These are phyloP conservation scores for Actinomortierella wolfii DNA, from an alignment of 371 early-diverging fungal species.

Conservation along the genomic window DNA sequence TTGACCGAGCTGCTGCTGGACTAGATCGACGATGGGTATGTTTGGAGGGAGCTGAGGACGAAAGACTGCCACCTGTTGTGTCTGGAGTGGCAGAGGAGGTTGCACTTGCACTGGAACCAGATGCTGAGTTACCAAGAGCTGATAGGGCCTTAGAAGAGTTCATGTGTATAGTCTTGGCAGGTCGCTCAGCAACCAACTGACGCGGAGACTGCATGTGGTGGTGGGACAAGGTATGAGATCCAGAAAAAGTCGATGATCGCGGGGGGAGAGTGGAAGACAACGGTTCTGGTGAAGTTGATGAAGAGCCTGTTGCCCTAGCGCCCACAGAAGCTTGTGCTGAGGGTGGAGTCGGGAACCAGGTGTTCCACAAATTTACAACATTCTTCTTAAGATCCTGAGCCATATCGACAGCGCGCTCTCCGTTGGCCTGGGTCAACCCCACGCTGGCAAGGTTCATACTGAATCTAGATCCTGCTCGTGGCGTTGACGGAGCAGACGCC, in stretches of 20 bases:
- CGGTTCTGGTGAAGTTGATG: too few species aligned
- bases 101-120: too few species aligned
- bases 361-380: slow-evolving; percentile 44
- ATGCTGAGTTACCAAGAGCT: too few species aligned
- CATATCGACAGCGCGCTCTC: slow-evolving; percentile 45
- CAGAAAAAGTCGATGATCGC: slow-evolving; percentile 12
- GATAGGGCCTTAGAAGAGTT: slow-evolving; percentile 17
- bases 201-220: slow-evolving; percentile 6
- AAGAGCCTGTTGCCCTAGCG: too few species aligned
- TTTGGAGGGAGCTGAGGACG: too few species aligned
- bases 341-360: slow-evolving; percentile 34
- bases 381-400: slow-evolving; percentile 43
- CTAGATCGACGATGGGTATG: too few species aligned
- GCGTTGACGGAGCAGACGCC: slow-evolving; percentile 5
- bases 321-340: too few species aligned
- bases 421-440: slow-evolving; percentile 37
- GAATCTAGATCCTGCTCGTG: slow-evolving; percentile 23
- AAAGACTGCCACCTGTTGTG: too few species aligned
- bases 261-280: background rate
- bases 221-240: slow-evolving; percentile 28
- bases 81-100: too few species aligned
- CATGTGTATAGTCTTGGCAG: slow-evolving; percentile 21
- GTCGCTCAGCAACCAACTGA: slow-evolving; percentile 5
- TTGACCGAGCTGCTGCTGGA: too few species aligned
- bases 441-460: slow-evolving; percentile 41